Evolutionary conservation across 2,329 filamentous ascomycete species (phyloP).

Genomic region (Botrytis porri): DNA sequence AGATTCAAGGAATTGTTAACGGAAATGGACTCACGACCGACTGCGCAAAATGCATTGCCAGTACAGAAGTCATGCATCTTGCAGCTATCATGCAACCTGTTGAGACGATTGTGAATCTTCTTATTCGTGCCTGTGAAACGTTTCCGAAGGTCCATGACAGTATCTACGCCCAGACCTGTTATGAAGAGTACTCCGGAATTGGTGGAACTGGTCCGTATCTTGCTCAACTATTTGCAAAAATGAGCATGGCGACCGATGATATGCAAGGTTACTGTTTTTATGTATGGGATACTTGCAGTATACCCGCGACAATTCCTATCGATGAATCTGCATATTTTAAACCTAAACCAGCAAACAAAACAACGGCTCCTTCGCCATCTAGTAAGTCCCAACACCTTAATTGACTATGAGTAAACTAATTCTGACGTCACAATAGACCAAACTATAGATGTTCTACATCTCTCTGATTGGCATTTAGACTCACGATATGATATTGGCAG

Average conservation of each 20-base stretch:
- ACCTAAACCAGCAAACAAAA: constrained; percentile 14
- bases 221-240: constrained; percentile 15
- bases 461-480: constrained; percentile 38
- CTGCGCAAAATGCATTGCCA: constrained; percentile 19
- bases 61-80: constrained; percentile 17
- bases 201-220: constrained; percentile 19
- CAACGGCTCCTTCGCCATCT: constrained; percentile 7
- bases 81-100: constrained; percentile 19
- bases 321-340: constrained; percentile 17
- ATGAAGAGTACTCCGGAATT: constrained; percentile 20
- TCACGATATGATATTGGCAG: constrained; percentile 36
- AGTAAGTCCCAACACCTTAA: background rate
- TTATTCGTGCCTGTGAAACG: constrained; percentile 17
- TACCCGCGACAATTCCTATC: background rate
- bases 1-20: constrained; percentile 6
- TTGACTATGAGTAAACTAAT: background rate
- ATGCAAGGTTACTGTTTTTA: constrained; percentile 17
- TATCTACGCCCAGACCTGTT: constrained; percentile 16
- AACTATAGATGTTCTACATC: constrained; percentile 32
- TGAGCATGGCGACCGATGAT: constrained; percentile 17
- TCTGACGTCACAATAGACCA: background rate
- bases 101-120: constrained; percentile 12
- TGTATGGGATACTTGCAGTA: constrained; percentile 15
- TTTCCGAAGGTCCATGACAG: constrained; percentile 17
- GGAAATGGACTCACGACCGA: constrained; percentile 10